These are phyloP conservation scores for Myxozyma monticola DNA, from an alignment of 805 yeast genomes.

Conservation along the genomic window DNA sequence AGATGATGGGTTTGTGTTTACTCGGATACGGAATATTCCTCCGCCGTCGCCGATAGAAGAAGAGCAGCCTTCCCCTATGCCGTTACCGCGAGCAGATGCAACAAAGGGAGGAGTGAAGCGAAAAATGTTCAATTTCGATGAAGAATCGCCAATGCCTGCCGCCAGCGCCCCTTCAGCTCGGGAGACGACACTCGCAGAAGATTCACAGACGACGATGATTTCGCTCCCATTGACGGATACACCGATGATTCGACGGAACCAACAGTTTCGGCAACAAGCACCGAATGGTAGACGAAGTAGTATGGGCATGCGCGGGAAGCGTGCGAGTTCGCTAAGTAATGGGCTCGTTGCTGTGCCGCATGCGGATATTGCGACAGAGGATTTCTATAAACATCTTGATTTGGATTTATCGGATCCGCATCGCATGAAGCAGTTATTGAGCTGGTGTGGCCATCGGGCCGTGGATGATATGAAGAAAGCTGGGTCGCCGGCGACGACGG, in stretches of 20 bases:
- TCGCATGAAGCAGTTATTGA: constrained; percentile 64
- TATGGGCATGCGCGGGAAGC: constrained; percentile 56
- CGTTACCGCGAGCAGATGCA: background rate
- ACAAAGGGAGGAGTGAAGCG: constrained; percentile 1
- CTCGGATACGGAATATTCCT: constrained; percentile 30
- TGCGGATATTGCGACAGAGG: constrained; percentile 53
- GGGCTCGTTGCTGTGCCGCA: constrained; percentile 72
- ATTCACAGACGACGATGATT: constrained; percentile 22
- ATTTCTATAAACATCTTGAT: constrained; percentile 62
- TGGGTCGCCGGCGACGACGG: constrained; percentile 14
- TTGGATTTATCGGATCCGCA: constrained; percentile 67
- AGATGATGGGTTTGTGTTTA: constrained; percentile 41
- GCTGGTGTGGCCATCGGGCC: constrained; percentile 65
- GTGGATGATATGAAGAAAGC: constrained; percentile 37
- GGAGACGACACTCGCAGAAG: background rate
- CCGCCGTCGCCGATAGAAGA: constrained; percentile 8
- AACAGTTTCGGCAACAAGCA: constrained; percentile 37
- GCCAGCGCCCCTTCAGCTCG: background rate
- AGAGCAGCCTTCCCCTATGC: background rate
- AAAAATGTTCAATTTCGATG: constrained; percentile 9
- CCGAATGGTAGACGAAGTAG: constrained; percentile 34
- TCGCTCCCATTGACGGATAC: constrained; percentile 43
- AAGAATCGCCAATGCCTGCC: background rate
- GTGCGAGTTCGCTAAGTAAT: constrained; percentile 73
- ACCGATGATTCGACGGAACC: constrained; percentile 43